phyloP scores from a whole-genome alignment of 2,329 filamentous ascomycete genomes.

The Fusarium graminum region DNA sequence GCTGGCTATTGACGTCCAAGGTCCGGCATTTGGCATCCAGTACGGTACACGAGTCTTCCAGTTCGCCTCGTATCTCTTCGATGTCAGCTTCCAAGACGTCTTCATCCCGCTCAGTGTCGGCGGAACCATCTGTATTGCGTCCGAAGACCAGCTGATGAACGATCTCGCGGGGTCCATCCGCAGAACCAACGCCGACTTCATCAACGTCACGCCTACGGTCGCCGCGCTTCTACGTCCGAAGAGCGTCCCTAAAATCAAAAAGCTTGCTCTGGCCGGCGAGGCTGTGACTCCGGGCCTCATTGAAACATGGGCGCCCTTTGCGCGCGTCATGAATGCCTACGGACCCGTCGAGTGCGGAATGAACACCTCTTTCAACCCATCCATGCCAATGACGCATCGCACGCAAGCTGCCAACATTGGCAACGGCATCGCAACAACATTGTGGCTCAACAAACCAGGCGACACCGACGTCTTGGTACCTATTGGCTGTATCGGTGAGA shows the following conservation, averaged over 20 bases:
- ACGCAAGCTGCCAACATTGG: slow-evolving; percentile 19
- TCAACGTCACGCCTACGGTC: slow-evolving; percentile 14
- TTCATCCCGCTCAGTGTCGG: slow-evolving; percentile 16
- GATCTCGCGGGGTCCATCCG: slow-evolving; percentile 15
- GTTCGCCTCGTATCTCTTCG: slow-evolving; percentile 16
- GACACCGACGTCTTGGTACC: slow-evolving; percentile 15
- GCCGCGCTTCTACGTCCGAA: slow-evolving; percentile 13
- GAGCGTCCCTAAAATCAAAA: slow-evolving; percentile 11
- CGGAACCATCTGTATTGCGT: slow-evolving; percentile 17
- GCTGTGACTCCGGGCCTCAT: slow-evolving; percentile 15
- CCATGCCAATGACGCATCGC: slow-evolving; percentile 8
- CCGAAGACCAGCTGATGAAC: slow-evolving; percentile 17
- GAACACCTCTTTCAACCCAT: slow-evolving; percentile 17
- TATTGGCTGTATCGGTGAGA: slow-evolving; percentile 17
- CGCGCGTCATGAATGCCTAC: slow-evolving; percentile 17
- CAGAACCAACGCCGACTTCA: slow-evolving; percentile 16
- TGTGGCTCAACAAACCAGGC: slow-evolving; percentile 13
- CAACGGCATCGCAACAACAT: slow-evolving; percentile 19
- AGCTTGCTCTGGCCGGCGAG: slow-evolving; percentile 17
- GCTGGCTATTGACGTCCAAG: slow-evolving; percentile 16
- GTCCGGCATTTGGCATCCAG: slow-evolving; percentile 16
- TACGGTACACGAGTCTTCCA: slow-evolving; percentile 16
- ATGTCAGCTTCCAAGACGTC: slow-evolving; percentile 16
- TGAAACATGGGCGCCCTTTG: slow-evolving; percentile 20
- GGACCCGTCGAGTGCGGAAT: slow-evolving; percentile 18